phyloP scores from a whole-genome alignment of 2,329 filamentous ascomycete species.

The Fonsecaea multimorphosa region DNA sequence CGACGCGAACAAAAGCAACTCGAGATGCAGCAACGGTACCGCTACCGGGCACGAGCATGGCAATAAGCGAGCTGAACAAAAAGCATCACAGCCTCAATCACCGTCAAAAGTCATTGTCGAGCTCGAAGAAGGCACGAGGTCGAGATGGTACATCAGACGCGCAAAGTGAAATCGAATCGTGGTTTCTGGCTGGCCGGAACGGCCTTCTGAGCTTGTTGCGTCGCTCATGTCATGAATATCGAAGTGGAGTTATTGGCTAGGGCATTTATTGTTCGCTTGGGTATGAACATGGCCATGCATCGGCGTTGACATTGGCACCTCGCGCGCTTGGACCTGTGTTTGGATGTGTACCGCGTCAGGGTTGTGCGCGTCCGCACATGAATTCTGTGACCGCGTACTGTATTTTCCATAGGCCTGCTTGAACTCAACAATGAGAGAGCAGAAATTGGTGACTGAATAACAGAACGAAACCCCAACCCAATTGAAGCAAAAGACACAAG shows the following conservation, averaged over 20 bases:
- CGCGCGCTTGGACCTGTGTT: too few relatives aligned
- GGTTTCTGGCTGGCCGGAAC: neutral
- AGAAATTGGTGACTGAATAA: too few relatives aligned
- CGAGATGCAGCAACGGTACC: neutral
- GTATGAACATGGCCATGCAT: neutral
- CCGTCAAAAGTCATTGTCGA: constrained; percentile 31
- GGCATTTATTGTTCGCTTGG: neutral
- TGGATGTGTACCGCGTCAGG: neutral
- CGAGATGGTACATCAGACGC: constrained; percentile 32
- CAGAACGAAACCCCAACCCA: too few relatives aligned
- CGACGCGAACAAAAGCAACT: neutral
- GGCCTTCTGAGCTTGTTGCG: neutral
- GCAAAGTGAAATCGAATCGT: constrained; percentile 18
- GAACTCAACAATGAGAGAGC: neutral
- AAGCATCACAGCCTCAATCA: neutral
- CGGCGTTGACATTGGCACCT: neutral
- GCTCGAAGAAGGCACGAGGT: constrained; percentile 31
- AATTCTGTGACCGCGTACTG: neutral
- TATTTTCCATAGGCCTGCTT: neutral
- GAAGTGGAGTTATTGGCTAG: neutral
- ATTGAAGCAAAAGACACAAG: too few relatives aligned
- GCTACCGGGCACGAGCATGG: neutral
- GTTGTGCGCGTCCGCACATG: neutral
- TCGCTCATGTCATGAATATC: neutral
- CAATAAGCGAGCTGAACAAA: neutral